Percentiles rank a stretch among this genome's conserved stretches.
Evolutionary conservation across 305 asterid species (phyloP).

Genomic region (Euphrasia arctica): DNA sequence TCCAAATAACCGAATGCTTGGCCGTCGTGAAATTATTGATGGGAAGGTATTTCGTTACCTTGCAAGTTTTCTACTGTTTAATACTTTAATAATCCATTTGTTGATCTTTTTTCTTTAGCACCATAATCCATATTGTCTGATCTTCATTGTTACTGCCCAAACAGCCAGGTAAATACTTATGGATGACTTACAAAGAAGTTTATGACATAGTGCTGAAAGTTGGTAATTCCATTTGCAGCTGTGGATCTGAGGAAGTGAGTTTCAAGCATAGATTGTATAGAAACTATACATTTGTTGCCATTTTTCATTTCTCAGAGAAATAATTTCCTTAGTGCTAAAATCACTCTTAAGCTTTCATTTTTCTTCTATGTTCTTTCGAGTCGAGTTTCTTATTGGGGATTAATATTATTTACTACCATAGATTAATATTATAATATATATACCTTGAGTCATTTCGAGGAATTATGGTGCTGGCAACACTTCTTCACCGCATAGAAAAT

Average conservation of each 20-base stretch:
- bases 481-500: neutral
- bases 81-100: constrained; percentile 11
- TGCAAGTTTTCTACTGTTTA: constrained; percentile 17
- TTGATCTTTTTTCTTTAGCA: constrained; percentile 1
- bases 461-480: neutral
- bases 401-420: neutral
- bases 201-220: constrained; percentile 52
- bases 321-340: neutral
- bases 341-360: constrained; percentile 7
- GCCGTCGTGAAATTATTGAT: constrained; percentile 44
- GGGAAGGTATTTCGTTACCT: constrained; percentile 43
- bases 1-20: constrained; percentile 60
- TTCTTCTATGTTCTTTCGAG: constrained; percentile 6
- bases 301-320: constrained; percentile 8
- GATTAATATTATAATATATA: constrained; percentile 1
- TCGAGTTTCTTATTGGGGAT: constrained; percentile 2
- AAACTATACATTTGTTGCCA: neutral
- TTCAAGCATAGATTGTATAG: neutral
- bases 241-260: constrained; percentile 58
- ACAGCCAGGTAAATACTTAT: constrained; percentile 56
- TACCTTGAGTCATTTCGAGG: neutral
- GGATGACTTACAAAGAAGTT: constrained; percentile 68
- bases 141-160: constrained; percentile 17
- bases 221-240: constrained; percentile 56
- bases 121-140: constrained; percentile 5